phyloP scores from a whole-genome alignment of 2,329 filamentous ascomycete genomes.

The Aspergillus felis region DNA sequence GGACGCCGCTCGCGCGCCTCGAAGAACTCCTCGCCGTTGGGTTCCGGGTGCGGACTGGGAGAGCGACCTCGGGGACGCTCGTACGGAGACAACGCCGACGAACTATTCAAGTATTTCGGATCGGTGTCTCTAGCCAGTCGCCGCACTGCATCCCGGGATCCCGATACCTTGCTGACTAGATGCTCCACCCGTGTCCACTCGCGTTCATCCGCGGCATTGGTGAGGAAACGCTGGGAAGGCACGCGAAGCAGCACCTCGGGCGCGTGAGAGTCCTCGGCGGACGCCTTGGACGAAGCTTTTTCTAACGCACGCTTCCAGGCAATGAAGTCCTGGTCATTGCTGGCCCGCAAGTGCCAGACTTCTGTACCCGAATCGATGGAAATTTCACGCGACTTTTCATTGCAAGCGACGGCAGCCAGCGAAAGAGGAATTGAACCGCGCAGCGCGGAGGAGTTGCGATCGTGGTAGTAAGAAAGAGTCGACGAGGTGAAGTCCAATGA shows the following conservation, averaged over 20 bases:
- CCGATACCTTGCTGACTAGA: conserved; percentile 79
- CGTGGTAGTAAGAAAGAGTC: conserved; percentile 94
- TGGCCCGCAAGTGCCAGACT: conserved; percentile 88
- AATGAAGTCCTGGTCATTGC: conserved; percentile 77
- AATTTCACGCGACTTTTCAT: conserved; percentile 84
- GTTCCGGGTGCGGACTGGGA: conserved; percentile 33
- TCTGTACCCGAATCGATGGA: conserved; percentile 96
- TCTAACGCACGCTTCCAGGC: conserved; percentile 86
- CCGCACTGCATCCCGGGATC: conserved; percentile 82
- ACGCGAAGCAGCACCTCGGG: conserved; percentile 29
- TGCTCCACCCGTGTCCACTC: conserved; percentile 87
- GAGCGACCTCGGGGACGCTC: conserved; percentile 30
- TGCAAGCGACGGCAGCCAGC: conserved; percentile 83
- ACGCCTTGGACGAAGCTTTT: conserved; percentile 66
- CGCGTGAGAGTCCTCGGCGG: conserved; percentile 27
- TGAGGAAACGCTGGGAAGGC: conserved; percentile 24
- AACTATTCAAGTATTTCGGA: conserved; percentile 49
- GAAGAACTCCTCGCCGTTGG: conserved; percentile 33
- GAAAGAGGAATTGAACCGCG: conserved; percentile 90
- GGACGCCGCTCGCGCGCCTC: conserved; percentile 58
- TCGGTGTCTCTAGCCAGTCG: conserved; percentile 82
- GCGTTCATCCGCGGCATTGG: conserved; percentile 59
- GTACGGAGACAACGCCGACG: conserved; percentile 3
- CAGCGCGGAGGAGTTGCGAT: conserved; percentile 85
- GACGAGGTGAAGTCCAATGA: conserved; percentile 92